Base-by-base conservation (phyloP, 2,329 filamentous ascomycete genomes). In the Lecanicillium sp. region DNA sequence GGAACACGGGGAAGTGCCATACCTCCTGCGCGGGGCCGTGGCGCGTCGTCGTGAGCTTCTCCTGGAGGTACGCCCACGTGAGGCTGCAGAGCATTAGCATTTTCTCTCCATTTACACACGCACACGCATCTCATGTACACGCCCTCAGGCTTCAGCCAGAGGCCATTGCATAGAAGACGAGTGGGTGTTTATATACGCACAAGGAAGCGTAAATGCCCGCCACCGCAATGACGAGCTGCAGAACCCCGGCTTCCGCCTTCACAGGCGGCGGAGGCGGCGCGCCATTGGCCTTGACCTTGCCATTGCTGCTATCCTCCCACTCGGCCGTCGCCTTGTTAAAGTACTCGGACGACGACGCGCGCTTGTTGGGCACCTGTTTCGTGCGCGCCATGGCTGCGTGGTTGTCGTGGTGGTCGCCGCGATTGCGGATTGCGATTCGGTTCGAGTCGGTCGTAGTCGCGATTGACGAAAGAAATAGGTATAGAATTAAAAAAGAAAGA, bases 161-260 rank as follows among this genome's bases (percentile, higher is more conserved):
- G n/a, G n/a, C n/a, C n/a, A n/a, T n/a, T n/a, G n/a, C n/a, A n/a
- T n/a, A n/a, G n/a, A n/a, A n/a, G n/a, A n/a, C 23, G 44, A 29
- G 26, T 5, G 14, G 17, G 11, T 5, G 5, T 17, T 8, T 23
- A 47, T 20, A 24, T 69, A 32, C 78, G 62, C 79, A 96, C 91
- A 98, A 98, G 29, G 90, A 95, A 29, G 86, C 89, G 66, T 98
- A 98, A 58, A 98, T 98, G 51, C 93, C 93, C 6, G 83, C 83
- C n/a, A 96, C 89, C 55, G 90, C 91, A 52, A 95, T 79, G 41
- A 90, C 68, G 48, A 96, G 78, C 66, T 95, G 86, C 59, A 86
- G 62, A 24, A 88, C 63, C 4, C 87, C 86, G 8, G 84, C 76
- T 23, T 80, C 76, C 47, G 68, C 60, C 55, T 67, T 37, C 67